Base-by-base conservation (phyloP, 1,284 basidiomycete genomes). In the Microbotryum violaceum region DNA sequence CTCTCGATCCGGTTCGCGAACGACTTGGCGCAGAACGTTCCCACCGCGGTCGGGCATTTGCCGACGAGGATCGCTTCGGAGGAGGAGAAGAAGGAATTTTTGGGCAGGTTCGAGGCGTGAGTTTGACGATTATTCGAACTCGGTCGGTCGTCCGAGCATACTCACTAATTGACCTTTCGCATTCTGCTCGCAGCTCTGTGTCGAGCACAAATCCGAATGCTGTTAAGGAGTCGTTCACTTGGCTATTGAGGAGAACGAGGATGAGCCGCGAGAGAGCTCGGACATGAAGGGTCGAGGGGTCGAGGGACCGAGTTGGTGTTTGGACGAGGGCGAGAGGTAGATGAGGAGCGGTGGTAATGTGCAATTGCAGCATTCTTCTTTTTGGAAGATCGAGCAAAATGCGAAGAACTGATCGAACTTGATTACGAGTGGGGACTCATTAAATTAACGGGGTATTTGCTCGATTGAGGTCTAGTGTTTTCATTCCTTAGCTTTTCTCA, bases 21-120 rank as follows among this genome's bases (percentile, higher is more conserved):
- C 8, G 83, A 87, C 71, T 75, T 93, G 57, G 77, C 86, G 21
- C 73, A 78, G 12, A 94, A 90, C 87, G 75, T 92, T 18, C 83
- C 85, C 2, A 75, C 81, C 37, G 81, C 88, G 16, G 74, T 93
- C 25, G 84, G 87, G 69, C 82, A 83, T 61, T 77, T 97, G 14
- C 86, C 89, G 2, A 75, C 79, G 0, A 78, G 82, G 50, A 77
- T 81, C 16, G 82, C 84, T 16, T 84, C 89, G 4, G 80, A 80
- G 37, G 80, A 82, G 29, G 85, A 85, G n/a, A 91, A 88, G 76
- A 76, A 82, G 20, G 81, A 82, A 58, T 91, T 97, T 75, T 70
- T 94, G 68, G 72, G 78, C 2, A 86, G 89, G 57, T 80, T 92
- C 53, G 85, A 82, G 57, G 81, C 75, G 89, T 93, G 71, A 73